These are phyloP conservation scores for Wickerhamiella azyma DNA, from an alignment of 805 yeast species.

Conservation along the genomic window DNA sequence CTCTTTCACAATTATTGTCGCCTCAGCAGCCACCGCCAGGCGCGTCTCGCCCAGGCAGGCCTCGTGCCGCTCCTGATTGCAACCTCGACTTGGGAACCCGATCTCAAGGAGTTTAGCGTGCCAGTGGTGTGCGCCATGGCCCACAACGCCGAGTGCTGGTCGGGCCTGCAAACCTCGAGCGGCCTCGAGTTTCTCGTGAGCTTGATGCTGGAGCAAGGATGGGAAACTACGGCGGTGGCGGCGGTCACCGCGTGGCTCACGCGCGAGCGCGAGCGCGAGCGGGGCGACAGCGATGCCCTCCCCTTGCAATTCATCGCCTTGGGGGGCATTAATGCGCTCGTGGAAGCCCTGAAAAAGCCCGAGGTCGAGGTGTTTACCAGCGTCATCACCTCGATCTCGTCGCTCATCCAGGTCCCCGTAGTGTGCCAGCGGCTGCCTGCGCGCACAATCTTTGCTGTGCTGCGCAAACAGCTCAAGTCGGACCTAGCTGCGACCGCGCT, in stretches of 20 bases:
- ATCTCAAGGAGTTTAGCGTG: conserved; percentile 38
- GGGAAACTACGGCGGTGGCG: conserved; percentile 45
- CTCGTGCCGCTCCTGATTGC: conserved; percentile 33
- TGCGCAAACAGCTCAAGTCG: conserved; percentile 1
- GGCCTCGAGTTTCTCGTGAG: conserved; percentile 29
- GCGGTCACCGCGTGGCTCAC: conserved; percentile 30
- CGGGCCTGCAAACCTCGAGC: conserved; percentile 27
- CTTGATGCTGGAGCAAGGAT: conserved; percentile 37
- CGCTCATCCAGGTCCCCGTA: conserved; percentile 1
- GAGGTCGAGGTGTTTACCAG: conserved; percentile 6
- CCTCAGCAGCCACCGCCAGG: conserved; percentile 33
- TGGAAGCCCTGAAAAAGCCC: not conserved
- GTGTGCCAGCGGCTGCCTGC: conserved; percentile 3
- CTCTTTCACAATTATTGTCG: conserved; percentile 40
- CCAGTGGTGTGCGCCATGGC: conserved; percentile 43
- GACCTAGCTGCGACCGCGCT: conserved; percentile 4
- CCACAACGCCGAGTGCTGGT: conserved; percentile 31
- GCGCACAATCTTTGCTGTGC: not conserved
- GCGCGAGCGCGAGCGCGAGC: too few species aligned
- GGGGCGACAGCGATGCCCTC: conserved; percentile 4
- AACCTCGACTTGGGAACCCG: conserved; percentile 30
- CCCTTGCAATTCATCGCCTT: not conserved
- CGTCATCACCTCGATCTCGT: conserved; percentile 4
- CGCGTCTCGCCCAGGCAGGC: conserved; percentile 35
- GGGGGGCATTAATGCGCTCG: conserved; percentile 1